Base-by-base conservation (phyloP, 164 flowering plant genomes). In the Euptelea pleiosperma region DNA sequence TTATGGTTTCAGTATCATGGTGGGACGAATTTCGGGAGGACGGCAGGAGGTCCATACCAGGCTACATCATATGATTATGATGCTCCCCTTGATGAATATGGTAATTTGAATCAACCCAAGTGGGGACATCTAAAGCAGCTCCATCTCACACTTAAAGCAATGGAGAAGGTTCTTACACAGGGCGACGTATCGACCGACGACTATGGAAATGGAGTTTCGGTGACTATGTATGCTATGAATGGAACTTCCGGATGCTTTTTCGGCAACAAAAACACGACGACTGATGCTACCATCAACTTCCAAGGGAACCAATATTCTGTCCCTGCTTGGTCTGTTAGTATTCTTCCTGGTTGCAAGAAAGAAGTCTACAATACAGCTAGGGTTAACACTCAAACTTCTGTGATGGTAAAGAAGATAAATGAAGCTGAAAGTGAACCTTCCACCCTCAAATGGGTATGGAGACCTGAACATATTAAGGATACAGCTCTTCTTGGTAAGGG, bases 261-360 rank as follows among this genome's bases (percentile, higher is more conserved):
- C 6, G n/a, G n/a, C n/a, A n/a, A n/a, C n/a, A n/a, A n/a, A n/a
- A n/a, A n/a, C n/a, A n/a, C n/a, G n/a, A n/a, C n/a, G n/a, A n/a
- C n/a, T 0, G 87, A 81, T 70, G 69, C 67, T 0, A 53, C 52
- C 2, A 40, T 83, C 16, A 59, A 29, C 0, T 79, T 60, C 28
- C 47, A 57, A 43, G 85, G 79, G 2, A 62, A 16, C 3, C n/a
- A n/a, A n/a, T n/a, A n/a, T n/a, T n/a, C n/a, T n/a, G n/a, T n/a
- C 6, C 96, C 96, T 0, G 89, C 92, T 15, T 88, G 92, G 92
- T 88, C 96, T 24, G 92, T 83, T 29, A 83, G 75, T 44, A 67
- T 86, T 35, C 75, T 81, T 19, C 75, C 75, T 1, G 85, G 79
- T 37, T 86, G 96, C 49, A 63, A 68, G 8, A 70, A 34, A 0